Evolutionary conservation across 305 asterid species (phyloP).

Genomic region (Striga hermonthica): DNA sequence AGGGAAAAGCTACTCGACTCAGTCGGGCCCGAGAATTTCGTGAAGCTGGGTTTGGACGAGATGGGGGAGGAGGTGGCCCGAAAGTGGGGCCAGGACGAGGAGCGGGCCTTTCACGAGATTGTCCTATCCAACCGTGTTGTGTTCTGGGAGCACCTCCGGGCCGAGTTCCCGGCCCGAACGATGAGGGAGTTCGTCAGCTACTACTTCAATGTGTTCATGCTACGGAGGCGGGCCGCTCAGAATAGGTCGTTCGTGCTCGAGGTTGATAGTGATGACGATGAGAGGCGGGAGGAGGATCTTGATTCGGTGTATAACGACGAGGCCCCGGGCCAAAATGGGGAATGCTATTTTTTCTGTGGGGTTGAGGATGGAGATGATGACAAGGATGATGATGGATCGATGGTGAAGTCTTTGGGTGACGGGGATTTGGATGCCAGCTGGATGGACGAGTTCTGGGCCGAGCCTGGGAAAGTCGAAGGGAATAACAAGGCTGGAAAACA

Average conservation of each 20-base stretch:
- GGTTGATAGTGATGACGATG: constrained; percentile 81
- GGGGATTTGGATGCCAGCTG: constrained; percentile 40
- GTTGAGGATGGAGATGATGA: too few relatives aligned
- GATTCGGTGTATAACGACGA: constrained; percentile 32
- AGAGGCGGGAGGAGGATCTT: constrained; percentile 48
- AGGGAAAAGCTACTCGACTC: constrained; percentile 49
- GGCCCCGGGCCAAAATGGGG: constrained; percentile 20
- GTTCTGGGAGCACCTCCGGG: constrained; percentile 60
- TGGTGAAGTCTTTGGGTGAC: constrained; percentile 52
- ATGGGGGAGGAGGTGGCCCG: constrained; percentile 70
- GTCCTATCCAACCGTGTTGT: constrained; percentile 56
- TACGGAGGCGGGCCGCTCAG: constrained; percentile 62
- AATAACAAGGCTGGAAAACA: background rate
- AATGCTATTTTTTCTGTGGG: constrained; percentile 30
- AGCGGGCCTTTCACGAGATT: constrained; percentile 57
- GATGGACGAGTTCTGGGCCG: constrained; percentile 42
- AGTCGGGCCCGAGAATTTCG: constrained; percentile 46
- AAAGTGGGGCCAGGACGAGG: constrained; percentile 68
- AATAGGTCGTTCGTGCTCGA: constrained; percentile 56
- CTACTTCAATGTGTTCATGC: constrained; percentile 74
- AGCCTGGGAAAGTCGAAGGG: constrained; percentile 34
- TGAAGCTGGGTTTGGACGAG: constrained; percentile 54
- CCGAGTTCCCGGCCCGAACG: constrained; percentile 54
- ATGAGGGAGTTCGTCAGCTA: constrained; percentile 67
- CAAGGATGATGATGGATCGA: constrained; percentile 49